Evolutionary conservation across 2,329 filamentous ascomycete species (phyloP), one percentile per base, ranked within the genome.

Genomic region (Pseudonectria buxi): DNA sequence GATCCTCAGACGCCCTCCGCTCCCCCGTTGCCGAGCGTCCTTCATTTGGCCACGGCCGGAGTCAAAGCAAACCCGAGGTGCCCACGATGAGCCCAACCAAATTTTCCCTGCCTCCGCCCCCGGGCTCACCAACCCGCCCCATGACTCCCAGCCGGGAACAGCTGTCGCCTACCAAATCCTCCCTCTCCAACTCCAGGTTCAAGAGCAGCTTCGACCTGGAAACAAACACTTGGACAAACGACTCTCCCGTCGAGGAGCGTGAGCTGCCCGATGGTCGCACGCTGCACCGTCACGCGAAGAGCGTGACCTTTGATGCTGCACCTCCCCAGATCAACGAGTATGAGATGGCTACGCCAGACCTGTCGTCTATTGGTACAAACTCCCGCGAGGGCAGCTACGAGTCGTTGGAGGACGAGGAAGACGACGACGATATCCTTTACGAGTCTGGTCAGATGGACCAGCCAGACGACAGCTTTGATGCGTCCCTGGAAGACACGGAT

Each of bases 251-350:
- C 27, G 68, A 74, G 26, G 75, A 81, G 28, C 68, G 68, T 28
- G 64, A 79, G 33, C 65, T 82, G 12, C 76, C 78, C 25, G 75
- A 76, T 6, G 81, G 83, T 35, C 78, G 77, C 46, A 74, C 72
- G 10, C 71, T 88, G 28, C 83, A 87, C 56, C 83, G 88, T 35
- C 86, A 95, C 62, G 81, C 87, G 31, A 98, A 98, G 71, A 95
- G 89, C 53, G 92, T 98, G 39, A 98, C 90, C 1, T 98, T 98
- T 57, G 88, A 96, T 63, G 84, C 83, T 26, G 88, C 86, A 2
- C 90, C 90, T 14, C 92, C 92, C 15, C 86, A 94, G 57, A 76
- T 98, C 53, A 95, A 96, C 57, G 92, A 98, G 64, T 98, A 96
- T 59, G 92, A 96, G 63, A 89, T 95, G 84, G 85, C 87, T 24